Conservation (phyloP, 2,329 filamentous ascomycete species). For the Nemania abortiva region DNA sequence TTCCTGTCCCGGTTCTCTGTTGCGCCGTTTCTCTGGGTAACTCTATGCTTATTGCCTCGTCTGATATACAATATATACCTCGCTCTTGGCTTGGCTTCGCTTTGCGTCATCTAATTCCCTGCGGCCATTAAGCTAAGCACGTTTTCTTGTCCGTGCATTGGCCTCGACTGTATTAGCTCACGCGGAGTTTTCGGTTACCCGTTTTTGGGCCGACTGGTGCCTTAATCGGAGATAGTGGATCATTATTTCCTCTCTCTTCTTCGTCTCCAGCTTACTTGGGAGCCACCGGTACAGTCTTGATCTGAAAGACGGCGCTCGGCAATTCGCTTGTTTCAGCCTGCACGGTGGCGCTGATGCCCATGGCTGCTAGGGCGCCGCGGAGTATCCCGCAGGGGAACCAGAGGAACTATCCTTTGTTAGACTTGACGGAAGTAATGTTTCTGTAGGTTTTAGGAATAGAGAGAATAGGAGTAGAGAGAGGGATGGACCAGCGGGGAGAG, state of each 20-base stretch:
- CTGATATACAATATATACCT: background rate
- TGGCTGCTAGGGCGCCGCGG: conserved; percentile 87
- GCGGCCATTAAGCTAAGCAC: background rate
- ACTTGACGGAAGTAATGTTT: background rate
- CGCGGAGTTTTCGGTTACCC: background rate
- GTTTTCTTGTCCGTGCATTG: background rate
- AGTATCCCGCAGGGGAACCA: conserved; percentile 97
- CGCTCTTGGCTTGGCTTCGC: background rate
- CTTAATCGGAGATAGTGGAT: background rate
- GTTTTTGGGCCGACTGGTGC: background rate
- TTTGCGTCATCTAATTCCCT: background rate
- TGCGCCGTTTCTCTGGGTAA: background rate
- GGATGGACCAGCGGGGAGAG: conserved; percentile 8
- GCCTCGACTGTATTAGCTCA: background rate
- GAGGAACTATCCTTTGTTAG: conserved; percentile 72
- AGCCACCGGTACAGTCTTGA: conserved; percentile 78
- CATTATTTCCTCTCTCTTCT: background rate
- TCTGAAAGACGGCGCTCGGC: conserved; percentile 92
- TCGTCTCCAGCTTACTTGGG: conserved; percentile 21
- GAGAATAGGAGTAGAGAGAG: conserved; percentile 26
- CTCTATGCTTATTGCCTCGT: background rate
- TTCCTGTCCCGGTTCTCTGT: background rate
- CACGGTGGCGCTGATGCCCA: conserved; percentile 92
- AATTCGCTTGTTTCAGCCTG: conserved; percentile 90
- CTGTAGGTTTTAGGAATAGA: background rate